Evolutionary conservation across 495 filamentous ascomycete genomes (phyloP).

Genomic region (Aspergillus sclerotioniger): DNA sequence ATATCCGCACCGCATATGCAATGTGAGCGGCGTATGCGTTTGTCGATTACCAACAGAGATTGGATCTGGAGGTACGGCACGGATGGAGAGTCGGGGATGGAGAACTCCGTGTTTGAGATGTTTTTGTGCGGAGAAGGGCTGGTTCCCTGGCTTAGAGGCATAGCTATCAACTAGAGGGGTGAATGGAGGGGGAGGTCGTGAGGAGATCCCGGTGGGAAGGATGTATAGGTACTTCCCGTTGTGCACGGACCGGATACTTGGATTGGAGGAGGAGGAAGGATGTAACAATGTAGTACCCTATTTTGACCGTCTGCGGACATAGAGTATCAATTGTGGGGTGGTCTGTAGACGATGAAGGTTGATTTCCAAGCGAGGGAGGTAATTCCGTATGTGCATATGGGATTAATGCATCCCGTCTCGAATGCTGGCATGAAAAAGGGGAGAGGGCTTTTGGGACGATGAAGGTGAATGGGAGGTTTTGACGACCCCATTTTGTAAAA

Average conservation of each 20-base stretch:
- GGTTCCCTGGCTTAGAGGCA: background rate
- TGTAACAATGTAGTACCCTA: background rate
- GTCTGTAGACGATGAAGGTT: background rate
- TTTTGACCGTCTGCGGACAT: background rate
- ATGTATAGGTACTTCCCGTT: background rate
- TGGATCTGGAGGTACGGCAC: background rate
- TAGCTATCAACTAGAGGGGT: background rate
- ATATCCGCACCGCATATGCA: background rate
- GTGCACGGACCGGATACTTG: background rate
- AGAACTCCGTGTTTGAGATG: background rate
- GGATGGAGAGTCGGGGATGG: background rate
- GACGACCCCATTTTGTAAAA: background rate
- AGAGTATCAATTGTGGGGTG: background rate
- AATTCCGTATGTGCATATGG: background rate
- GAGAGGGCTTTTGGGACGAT: background rate
- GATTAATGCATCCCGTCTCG: background rate
- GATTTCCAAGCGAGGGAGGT: background rate
- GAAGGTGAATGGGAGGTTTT: background rate
- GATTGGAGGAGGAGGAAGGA: background rate
- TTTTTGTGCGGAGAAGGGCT: background rate
- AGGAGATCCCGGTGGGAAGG: background rate
- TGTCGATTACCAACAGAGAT: background rate
- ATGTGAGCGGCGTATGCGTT: background rate
- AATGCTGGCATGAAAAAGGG: background rate
- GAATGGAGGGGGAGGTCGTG: background rate